Evolutionary conservation across 805 yeast species (phyloP).

Genomic region (Saturnispora quitensis): DNA sequence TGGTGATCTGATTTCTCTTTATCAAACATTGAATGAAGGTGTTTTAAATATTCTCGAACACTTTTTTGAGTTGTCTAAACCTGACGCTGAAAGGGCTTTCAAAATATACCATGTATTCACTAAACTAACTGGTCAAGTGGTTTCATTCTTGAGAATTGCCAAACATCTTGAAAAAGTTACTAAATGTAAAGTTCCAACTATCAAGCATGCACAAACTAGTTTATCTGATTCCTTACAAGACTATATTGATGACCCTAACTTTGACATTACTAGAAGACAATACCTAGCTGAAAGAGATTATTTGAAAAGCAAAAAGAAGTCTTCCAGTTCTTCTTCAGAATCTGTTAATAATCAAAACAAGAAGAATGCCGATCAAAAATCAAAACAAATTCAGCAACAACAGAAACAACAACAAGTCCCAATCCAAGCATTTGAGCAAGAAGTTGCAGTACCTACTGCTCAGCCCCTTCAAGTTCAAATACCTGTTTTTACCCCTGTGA

Average conservation of each 20-base stretch:
- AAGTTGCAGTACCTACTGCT: background rate
- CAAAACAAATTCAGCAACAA: conserved; percentile 10
- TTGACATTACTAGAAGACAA: conserved; percentile 70
- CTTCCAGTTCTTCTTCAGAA: background rate
- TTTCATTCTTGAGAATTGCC: conserved; percentile 79
- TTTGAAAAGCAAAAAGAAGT: conserved; percentile 16
- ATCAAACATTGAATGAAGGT: conserved; percentile 90
- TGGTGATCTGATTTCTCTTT: conserved; percentile 78
- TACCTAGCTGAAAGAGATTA: conserved; percentile 59
- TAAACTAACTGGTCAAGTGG: conserved; percentile 77
- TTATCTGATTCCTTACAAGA: conserved; percentile 80
- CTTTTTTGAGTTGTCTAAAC: conserved; percentile 83
- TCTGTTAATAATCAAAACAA: background rate
- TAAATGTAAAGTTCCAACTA: conserved; percentile 87
- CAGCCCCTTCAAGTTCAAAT: conserved; percentile 10
- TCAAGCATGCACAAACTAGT: conserved; percentile 95
- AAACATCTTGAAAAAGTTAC: conserved; percentile 82
- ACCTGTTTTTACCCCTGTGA: background rate
- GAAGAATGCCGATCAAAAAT: background rate
- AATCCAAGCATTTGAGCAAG: conserved; percentile 7
- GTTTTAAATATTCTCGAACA: conserved; percentile 90
- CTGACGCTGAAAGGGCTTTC: conserved; percentile 81
- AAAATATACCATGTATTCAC: conserved; percentile 79
- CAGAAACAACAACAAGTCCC: conserved; percentile 11
- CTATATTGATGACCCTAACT: conserved; percentile 77